Evolutionary conservation across 306 rosid species (phyloP).

Genomic region (Castanea sativa): DNA sequence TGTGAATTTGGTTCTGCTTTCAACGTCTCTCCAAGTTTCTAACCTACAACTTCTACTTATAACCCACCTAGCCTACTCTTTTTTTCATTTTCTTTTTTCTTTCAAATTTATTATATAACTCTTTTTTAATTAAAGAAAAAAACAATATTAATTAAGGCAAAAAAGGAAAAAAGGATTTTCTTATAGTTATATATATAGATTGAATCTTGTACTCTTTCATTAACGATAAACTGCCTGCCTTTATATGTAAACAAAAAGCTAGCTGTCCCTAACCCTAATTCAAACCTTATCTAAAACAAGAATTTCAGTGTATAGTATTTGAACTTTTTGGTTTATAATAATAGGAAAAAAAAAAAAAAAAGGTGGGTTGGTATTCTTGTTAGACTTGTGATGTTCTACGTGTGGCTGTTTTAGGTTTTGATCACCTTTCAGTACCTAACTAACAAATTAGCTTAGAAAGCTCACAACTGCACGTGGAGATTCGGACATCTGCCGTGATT

Average conservation of each 20-base stretch:
- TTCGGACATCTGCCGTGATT: constrained; percentile 16
- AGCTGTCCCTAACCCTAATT: constrained; percentile 8
- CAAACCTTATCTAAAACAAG: not conserved
- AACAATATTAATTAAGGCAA: not conserved
- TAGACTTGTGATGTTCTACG: constrained; percentile 28
- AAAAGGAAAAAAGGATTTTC: not conserved
- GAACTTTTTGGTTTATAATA: not conserved
- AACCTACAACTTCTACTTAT: constrained; percentile 99
- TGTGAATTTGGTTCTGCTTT: constrained; percentile 86
- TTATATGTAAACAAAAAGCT: not conserved
- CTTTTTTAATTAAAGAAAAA: not conserved
- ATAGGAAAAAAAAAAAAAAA: not conserved
- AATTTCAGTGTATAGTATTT: not conserved
- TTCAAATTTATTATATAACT: not conserved
- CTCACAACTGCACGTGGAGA: constrained; percentile 48
- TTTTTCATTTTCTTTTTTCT: not conserved
- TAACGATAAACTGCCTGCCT: not conserved
- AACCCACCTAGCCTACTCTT: constrained; percentile 61
- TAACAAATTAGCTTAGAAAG: constrained; percentile 43
- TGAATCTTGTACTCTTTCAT: not conserved
- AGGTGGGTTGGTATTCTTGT: constrained; percentile 38
- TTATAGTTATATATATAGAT: not conserved
- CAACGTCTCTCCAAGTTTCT: constrained; percentile 90
- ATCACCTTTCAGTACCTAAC: constrained; percentile 52
- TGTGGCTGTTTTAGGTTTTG: constrained; percentile 38